phyloP scores from a whole-genome alignment of 1,284 basidiomycete species.

The Ustilago tritici region DNA sequence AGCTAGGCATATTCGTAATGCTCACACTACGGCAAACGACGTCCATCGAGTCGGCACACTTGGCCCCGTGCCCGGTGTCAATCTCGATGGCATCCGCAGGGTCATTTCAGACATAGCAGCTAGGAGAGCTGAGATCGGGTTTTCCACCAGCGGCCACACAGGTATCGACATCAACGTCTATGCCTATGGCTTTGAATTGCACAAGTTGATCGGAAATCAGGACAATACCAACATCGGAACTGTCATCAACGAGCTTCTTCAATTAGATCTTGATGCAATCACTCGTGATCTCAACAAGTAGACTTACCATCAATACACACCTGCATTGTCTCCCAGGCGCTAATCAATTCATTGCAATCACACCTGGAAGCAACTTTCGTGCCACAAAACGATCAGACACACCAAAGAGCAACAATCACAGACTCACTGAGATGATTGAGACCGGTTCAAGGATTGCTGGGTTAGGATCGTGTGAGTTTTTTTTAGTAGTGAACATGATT shows the following conservation, averaged over 20 bases:
- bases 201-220: conserved; percentile 66
- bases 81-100: conserved; percentile 38
- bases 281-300: conserved; percentile 44
- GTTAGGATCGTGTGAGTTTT: conserved; percentile 9
- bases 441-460: conserved; percentile 36
- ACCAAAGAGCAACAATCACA: not conserved
- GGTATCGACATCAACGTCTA: conserved; percentile 71
- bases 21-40: conserved; percentile 8
- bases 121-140: conserved; percentile 70
- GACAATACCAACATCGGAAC: conserved; percentile 70
- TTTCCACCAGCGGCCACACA: conserved; percentile 70
- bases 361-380: not conserved
- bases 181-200: conserved; percentile 61
- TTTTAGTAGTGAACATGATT: conserved; percentile 9
- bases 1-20: not conserved
- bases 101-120: conserved; percentile 52
- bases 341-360: conserved; percentile 1
- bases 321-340: not conserved
- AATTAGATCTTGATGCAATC: conserved; percentile 58
- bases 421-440: not conserved
- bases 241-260: conserved; percentile 54
- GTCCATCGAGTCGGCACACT: not conserved
- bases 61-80: conserved; percentile 42
- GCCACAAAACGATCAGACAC: not conserved
- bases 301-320: not conserved